Base-by-base conservation (phyloP, 345 rosid species). In the Acer saccharum region DNA sequence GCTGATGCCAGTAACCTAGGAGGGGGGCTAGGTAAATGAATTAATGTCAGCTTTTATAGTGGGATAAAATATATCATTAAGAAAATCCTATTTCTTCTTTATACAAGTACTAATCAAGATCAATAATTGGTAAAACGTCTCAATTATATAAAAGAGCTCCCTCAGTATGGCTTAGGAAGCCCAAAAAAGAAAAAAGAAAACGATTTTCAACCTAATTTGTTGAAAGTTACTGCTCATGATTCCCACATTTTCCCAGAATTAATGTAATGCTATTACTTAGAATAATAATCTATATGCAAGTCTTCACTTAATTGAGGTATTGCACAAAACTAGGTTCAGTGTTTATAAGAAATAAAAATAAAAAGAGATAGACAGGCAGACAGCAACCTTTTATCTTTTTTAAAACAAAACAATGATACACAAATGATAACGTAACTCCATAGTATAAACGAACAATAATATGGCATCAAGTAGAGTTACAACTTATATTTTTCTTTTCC, bases 251-350 rank as follows among this genome's bases (percentile, higher is more conserved):
- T 54, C 25, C 74, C 32, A 16, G 39, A 55, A 54, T 48, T 25
- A 48, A 1, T 18, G 35, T 69, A 35, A 48, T 48, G 13, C 41
- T 50, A 50, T 25, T 58, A n/a, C 11, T 17, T 4, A 18, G 23
- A 55, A 52, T 62, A 32, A 54, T 18, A 23, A 69, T 9, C 9
- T 54, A 18, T 20, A 10, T 10, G 73, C 18, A 58, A 17, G 16
- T 69, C 32, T 2, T 73, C 62, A 25, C 60, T 41, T 23, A 21
- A 68, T 43, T 63, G 62, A 69, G 65, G 16, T 71, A 58, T 29
- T 8, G 75, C 39, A 52, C 71, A 13, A 76, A 63, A 76, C 65
- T 65, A 76, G 14, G n/a, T 35, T 73, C 23, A 44, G 7, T 65
- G 20, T 11, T 66, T 72, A 43, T 18, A 43, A 52, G 16, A 52